Evolutionary conservation across 768 basidiomycete species (phyloP), one percentile per base, ranked within the genome.

Genomic region (Suillus occidentalis): DNA sequence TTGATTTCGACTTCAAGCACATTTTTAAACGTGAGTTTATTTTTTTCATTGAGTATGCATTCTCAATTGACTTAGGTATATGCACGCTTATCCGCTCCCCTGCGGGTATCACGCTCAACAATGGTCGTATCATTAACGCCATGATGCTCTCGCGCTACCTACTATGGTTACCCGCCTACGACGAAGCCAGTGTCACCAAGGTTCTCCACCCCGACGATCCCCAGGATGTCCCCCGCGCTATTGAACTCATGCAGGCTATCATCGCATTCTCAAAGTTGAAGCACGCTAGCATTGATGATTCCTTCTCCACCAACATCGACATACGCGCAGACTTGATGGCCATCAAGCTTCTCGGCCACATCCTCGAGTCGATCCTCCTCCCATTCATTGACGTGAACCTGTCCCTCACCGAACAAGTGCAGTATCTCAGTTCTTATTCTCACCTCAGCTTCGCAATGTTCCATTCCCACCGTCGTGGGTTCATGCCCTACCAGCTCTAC

Each of bases 141-240:
- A 57, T 53, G 10, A 63, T 56, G 28, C 49, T 63, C 25, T 22
- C 8, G 4, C 6, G 34, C n/a, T 57, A 63, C 55, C 52, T 63
- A 14, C 1, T 22, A 2, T 63, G 49, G 62, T 39, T 63, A 10
- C 10, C 36, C 4, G 62, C 36, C 4, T 8, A 18, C 2, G 53
- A 63, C 43, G 43, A 63, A 20, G 53, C 52, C 0, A 40, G 25
- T 6, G 8, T 55, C 3, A 22, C 4, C 3, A 63, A 57, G 1
- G 36, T 78, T n/a, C 67, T 78, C 5, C 68, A 68, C 57, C 76
- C 74, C 0, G 71, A 71, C 1, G 10, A 47, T n/a, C 45, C 45
- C 12, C 45, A 47, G 12, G 45, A 47, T 5, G 20, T 47, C 0
- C 36, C 74, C 75, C 64, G 62, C 68, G 75, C 76, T 0, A 69